These are phyloP conservation scores for Cornus suecica DNA, from an alignment of 148 eudicot species.

Conservation along the genomic window DNA sequence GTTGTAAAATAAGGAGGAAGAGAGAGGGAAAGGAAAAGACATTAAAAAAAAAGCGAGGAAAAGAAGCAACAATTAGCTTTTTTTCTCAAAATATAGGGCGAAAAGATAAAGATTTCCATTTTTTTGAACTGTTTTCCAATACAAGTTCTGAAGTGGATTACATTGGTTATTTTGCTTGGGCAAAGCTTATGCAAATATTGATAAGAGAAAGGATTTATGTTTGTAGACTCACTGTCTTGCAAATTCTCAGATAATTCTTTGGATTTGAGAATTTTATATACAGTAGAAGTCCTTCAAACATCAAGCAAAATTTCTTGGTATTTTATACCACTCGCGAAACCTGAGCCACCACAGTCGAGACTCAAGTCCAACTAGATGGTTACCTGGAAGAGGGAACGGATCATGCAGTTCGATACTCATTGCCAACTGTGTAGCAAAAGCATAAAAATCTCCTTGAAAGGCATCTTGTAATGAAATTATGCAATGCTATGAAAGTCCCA, in stretches of 20 bases:
- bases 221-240: neutral
- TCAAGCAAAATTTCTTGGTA: neutral
- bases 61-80: neutral
- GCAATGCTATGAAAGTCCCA: too few relatives aligned
- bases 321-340: neutral
- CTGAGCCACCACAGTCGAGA: neutral
- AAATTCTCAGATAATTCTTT: neutral
- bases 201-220: neutral
- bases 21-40: neutral
- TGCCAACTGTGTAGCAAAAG: neutral
- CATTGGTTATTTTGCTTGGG: neutral
- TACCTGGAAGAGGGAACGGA: neutral
- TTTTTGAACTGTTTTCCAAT: too few relatives aligned
- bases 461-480: neutral
- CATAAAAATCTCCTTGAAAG: too few relatives aligned
- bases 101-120: neutral
- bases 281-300: too few relatives aligned
- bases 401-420: neutral
- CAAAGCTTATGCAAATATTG: neutral
- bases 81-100: neutral
- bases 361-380: neutral
- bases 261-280: too few relatives aligned
- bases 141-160: too few relatives aligned
- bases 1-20: neutral
- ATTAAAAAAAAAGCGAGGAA: too few relatives aligned